Evolutionary conservation across 495 filamentous ascomycete species (phyloP).

Genomic region (Wilcoxina mikolae): DNA sequence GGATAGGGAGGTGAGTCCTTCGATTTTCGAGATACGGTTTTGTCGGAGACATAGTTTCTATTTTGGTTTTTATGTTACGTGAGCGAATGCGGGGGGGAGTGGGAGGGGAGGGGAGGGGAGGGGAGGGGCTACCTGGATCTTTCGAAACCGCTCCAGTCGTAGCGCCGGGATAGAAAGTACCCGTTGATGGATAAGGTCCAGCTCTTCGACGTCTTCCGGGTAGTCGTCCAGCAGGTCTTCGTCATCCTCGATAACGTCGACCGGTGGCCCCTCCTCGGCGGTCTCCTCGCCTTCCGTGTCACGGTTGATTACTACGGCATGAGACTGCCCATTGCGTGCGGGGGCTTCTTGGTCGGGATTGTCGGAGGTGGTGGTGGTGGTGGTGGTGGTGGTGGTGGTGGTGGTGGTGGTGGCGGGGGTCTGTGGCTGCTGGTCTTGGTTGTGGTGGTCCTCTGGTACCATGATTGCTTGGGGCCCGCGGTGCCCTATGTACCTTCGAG

Average conservation of each 20-base stretch:
- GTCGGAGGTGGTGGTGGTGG: background rate
- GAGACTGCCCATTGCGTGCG: background rate
- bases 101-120: background rate
- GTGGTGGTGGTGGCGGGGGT: background rate
- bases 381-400: background rate
- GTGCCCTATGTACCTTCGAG: too few relatives aligned
- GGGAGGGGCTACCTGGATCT: constrained; percentile 42
- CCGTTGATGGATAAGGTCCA: constrained; percentile 76
- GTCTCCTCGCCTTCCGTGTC: background rate
- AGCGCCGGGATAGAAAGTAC: constrained; percentile 67
- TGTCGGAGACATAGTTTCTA: constrained; percentile 83
- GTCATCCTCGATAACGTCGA: constrained; percentile 26
- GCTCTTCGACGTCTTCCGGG: constrained; percentile 46
- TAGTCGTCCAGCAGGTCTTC: constrained; percentile 54
- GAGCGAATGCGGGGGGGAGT: background rate
- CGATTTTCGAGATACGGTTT: constrained; percentile 70
- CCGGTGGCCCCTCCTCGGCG: constrained; percentile 5
- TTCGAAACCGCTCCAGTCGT: constrained; percentile 63
- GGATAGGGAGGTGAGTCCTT: constrained; percentile 49
- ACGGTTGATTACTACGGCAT: background rate
- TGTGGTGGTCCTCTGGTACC: too few relatives aligned
- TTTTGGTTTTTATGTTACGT: background rate
- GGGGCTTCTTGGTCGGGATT: background rate
- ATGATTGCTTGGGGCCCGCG: too few relatives aligned
- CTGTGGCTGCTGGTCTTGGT: background rate